These are phyloP conservation scores for Helicocarpus griseus DNA, from an alignment of 2,329 filamentous ascomycete genomes.

Conservation along the genomic window DNA sequence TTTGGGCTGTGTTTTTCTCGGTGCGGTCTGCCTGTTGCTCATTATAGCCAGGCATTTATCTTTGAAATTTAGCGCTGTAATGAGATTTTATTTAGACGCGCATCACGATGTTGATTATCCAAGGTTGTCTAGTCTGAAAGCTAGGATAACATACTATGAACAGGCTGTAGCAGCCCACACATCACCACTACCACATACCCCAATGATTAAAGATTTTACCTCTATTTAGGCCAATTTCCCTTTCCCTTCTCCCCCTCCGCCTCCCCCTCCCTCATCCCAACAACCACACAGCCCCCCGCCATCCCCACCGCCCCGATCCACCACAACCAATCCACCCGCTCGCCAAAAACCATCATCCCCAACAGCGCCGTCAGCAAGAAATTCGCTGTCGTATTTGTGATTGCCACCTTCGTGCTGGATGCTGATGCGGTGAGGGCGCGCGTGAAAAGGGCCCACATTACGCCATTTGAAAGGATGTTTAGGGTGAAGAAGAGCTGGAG, in stretches of 20 bases:
- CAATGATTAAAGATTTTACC: too few species aligned
- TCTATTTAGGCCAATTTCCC: constrained; percentile 7
- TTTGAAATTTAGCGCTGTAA: too few species aligned
- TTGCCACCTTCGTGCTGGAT: constrained; percentile 52
- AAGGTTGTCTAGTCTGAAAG: too few species aligned
- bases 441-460: constrained; percentile 58
- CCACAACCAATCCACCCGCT: constrained; percentile 48
- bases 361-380: constrained; percentile 53
- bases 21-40: too few species aligned
- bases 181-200: constrained; percentile 7
- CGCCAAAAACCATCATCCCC: constrained; percentile 48
- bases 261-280: constrained; percentile 48
- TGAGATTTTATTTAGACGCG: too few species aligned
- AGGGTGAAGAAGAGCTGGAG: constrained; percentile 48
- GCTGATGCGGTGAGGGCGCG: constrained; percentile 50
- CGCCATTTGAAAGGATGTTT: constrained; percentile 52
- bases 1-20: too few species aligned
- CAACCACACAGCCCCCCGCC: constrained; percentile 53
- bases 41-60: too few species aligned
- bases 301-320: constrained; percentile 52
- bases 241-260: constrained; percentile 11
- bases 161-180: constrained; percentile 2
- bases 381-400: constrained; percentile 56
- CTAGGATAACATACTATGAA: too few species aligned
- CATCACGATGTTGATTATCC: too few species aligned